These are phyloP conservation scores for Rhipidocladum racemiflorum DNA, from an alignment of 176 grass and related monocot genomes.

Conservation along the genomic window DNA sequence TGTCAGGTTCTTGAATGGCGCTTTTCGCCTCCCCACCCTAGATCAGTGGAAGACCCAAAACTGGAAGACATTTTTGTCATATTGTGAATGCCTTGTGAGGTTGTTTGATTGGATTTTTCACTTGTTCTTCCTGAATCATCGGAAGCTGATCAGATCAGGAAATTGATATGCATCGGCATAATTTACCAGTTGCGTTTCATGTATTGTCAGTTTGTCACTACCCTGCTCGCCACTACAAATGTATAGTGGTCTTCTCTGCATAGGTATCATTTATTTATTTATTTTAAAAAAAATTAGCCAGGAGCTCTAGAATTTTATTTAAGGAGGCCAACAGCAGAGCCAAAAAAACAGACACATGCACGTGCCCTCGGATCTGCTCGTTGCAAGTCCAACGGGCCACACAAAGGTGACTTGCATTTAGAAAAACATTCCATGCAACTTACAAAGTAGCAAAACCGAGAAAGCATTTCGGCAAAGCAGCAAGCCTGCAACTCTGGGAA, in stretches of 20 bases:
- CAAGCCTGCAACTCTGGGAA: not conserved
- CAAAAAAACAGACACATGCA: too few species aligned
- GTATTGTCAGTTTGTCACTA: not conserved
- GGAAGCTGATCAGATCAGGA: not conserved
- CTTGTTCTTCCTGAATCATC: not conserved
- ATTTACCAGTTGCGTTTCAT: not conserved
- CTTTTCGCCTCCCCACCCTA: not conserved
- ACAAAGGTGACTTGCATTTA: not conserved
- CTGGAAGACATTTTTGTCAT: not conserved
- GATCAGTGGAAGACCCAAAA: not conserved
- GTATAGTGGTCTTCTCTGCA: not conserved
- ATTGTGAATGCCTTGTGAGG: not conserved
- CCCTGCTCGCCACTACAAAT: not conserved
- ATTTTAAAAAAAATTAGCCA: too few species aligned
- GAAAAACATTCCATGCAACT: not conserved
- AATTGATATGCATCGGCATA: not conserved
- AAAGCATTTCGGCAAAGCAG: not conserved
- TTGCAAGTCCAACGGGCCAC: not conserved
- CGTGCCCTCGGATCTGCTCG: too few species aligned
- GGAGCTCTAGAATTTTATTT: too few species aligned
- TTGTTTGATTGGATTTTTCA: not conserved
- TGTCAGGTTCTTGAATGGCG: not conserved
- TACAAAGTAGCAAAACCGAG: not conserved
- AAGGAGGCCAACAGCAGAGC: too few species aligned
- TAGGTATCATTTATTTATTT: not conserved